phyloP scores from a whole-genome alignment of 176 grass and related monocot genomes.

The Typha latifolia region DNA sequence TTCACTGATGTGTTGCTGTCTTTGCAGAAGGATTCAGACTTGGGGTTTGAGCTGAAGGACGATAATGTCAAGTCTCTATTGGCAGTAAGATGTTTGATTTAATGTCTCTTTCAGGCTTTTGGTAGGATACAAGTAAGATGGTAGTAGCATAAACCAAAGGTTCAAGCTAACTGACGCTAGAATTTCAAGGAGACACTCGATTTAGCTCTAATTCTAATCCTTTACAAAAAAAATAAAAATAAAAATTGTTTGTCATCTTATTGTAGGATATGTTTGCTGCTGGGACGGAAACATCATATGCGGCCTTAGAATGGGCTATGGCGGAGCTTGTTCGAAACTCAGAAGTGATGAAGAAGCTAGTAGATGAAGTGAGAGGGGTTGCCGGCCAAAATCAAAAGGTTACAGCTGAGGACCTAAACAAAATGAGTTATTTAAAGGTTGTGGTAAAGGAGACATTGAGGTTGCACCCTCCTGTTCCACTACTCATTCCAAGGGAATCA shows the following conservation, averaged over 20 bases:
- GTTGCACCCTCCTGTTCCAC: slow-evolving; percentile 23
- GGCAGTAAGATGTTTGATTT: neutral
- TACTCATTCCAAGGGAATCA: slow-evolving; percentile 22
- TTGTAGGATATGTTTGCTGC: slow-evolving; percentile 16
- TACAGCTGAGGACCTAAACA: neutral
- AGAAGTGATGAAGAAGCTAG: slow-evolving; percentile 13
- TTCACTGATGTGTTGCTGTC: slow-evolving; percentile 42
- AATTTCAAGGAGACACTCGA: too few relatives aligned
- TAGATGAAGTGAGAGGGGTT: slow-evolving; percentile 13
- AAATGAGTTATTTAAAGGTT: slow-evolving; percentile 12
- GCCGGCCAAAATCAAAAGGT: neutral
- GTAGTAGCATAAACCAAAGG: too few relatives aligned
- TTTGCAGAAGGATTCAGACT: slow-evolving; percentile 1
- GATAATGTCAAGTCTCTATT: slow-evolving; percentile 35
- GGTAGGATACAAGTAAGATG: neutral
- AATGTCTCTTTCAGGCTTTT: neutral
- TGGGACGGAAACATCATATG: slow-evolving; percentile 8
- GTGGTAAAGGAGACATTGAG: slow-evolving; percentile 36
- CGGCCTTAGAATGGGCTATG: slow-evolving; percentile 18
- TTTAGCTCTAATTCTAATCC: neutral
- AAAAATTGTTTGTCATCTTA: too few relatives aligned
- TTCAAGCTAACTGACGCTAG: too few relatives aligned
- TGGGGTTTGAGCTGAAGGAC: slow-evolving; percentile 20
- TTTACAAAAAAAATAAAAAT: too few relatives aligned
- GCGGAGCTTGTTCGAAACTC: slow-evolving; percentile 16